Conservation (phyloP, 768 basidiomycete genomes). For the Suillus discolor region DNA sequence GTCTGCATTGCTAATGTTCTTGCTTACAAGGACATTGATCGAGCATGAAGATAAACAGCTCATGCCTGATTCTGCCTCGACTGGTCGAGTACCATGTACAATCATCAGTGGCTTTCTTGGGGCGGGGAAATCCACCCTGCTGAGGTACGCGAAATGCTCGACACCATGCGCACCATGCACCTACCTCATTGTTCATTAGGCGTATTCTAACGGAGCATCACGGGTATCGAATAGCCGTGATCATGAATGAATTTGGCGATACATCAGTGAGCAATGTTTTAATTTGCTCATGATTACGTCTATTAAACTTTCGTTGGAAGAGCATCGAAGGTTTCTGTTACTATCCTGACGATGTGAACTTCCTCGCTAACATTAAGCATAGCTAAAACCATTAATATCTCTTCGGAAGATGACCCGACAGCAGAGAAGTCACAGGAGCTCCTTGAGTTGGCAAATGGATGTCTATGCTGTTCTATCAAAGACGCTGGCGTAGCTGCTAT, state of each 20-base stretch:
- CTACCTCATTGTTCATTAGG: slow-evolving; percentile 36
- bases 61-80: slow-evolving; percentile 6
- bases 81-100: slow-evolving; percentile 74
- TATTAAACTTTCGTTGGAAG: slow-evolving; percentile 39
- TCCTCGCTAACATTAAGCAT: slow-evolving; percentile 11
- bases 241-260: slow-evolving; percentile 98
- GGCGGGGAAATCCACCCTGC: slow-evolving; percentile 90
- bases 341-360: slow-evolving; percentile 7
- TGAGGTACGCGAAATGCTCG: slow-evolving; percentile 56
- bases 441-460: slow-evolving; percentile 93
- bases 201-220: slow-evolving; percentile 92
- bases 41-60: slow-evolving; percentile 22
- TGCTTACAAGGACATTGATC: slow-evolving; percentile 31
- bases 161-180: neutral
- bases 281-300: neutral
- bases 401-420: slow-evolving; percentile 62
- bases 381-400: slow-evolving; percentile 88
- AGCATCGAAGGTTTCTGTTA: slow-evolving; percentile 83
- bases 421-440: slow-evolving; percentile 79
- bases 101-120: slow-evolving; percentile 96
- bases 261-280: slow-evolving; percentile 65
- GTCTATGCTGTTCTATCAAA: slow-evolving; percentile 98
- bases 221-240: slow-evolving; percentile 95
- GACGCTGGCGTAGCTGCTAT: slow-evolving; percentile 93
- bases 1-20: neutral